These are phyloP conservation scores for Tetradesmus lagerheimii DNA, from an alignment of 139 green algal genomes.

Conservation along the genomic window DNA sequence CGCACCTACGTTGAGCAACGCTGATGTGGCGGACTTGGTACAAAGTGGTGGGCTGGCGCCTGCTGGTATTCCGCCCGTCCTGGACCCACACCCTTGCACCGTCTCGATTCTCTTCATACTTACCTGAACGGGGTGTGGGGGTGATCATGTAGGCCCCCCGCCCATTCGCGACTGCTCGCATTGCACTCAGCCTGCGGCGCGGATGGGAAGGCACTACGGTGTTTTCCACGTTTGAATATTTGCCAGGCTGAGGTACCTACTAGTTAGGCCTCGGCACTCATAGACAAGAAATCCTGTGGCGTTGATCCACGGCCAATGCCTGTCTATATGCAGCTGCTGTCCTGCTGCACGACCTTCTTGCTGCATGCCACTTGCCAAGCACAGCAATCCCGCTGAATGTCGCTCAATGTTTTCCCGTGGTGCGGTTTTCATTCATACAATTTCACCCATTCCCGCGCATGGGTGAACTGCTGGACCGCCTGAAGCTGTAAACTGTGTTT, in stretches of 20 bases:
- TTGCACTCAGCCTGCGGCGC: background rate
- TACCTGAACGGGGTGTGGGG: slow-evolving; percentile 1
- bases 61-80: background rate
- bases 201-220: slow-evolving; percentile 2
- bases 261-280: background rate
- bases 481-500: too few relatives aligned
- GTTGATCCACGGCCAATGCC: too few relatives aligned
- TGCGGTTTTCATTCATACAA: too few relatives aligned
- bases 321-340: too few relatives aligned
- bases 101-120: background rate
- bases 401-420: too few relatives aligned
- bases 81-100: background rate
- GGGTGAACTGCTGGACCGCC: too few relatives aligned
- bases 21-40: background rate
- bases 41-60: too few relatives aligned
- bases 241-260: background rate
- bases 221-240: slow-evolving; percentile 10
- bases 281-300: too few relatives aligned
- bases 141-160: background rate
- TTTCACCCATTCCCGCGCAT: too few relatives aligned
- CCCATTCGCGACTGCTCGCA: slow-evolving; percentile 1
- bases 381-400: too few relatives aligned
- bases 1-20: background rate
- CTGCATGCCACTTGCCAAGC: too few relatives aligned
- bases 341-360: too few relatives aligned